These are phyloP conservation scores for Cladorrhinum samala DNA, from an alignment of 495 filamentous ascomycete genomes.

Conservation along the genomic window DNA sequence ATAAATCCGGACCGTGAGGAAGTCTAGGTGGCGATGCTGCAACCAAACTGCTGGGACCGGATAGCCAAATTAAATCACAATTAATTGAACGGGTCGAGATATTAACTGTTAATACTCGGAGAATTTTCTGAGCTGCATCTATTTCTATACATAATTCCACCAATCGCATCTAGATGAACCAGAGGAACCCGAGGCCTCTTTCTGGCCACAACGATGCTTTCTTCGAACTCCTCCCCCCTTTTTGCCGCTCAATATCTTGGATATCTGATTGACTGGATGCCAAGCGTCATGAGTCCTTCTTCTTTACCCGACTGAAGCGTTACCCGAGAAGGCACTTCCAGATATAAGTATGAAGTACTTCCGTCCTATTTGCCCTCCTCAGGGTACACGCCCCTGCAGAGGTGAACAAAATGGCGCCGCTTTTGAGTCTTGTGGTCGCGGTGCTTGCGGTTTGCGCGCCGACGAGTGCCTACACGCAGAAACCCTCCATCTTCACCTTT, in stretches of 20 bases:
- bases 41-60: background rate
- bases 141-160: background rate
- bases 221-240: too few relatives aligned
- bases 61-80: background rate
- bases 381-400: background rate
- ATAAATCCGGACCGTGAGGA: too few relatives aligned
- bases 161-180: background rate
- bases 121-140: background rate
- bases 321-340: too few relatives aligned
- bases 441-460: slow-evolving; percentile 3
- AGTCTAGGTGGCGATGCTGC: too few relatives aligned
- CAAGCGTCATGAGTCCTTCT: too few relatives aligned
- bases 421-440: slow-evolving; percentile 7
- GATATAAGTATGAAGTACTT: too few relatives aligned
- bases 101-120: background rate
- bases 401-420: slow-evolving; percentile 8
- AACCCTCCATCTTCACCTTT: slow-evolving; percentile 21
- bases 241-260: too few relatives aligned
- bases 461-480: slow-evolving; percentile 8
- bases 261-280: too few relatives aligned
- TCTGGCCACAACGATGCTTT: too few relatives aligned
- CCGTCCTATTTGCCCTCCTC: too few relatives aligned
- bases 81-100: too few relatives aligned
- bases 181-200: background rate
- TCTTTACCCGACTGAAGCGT: background rate